Conservation (phyloP, 192 early-diverging fungal species). For the Lobosporangium transversale region DNA sequence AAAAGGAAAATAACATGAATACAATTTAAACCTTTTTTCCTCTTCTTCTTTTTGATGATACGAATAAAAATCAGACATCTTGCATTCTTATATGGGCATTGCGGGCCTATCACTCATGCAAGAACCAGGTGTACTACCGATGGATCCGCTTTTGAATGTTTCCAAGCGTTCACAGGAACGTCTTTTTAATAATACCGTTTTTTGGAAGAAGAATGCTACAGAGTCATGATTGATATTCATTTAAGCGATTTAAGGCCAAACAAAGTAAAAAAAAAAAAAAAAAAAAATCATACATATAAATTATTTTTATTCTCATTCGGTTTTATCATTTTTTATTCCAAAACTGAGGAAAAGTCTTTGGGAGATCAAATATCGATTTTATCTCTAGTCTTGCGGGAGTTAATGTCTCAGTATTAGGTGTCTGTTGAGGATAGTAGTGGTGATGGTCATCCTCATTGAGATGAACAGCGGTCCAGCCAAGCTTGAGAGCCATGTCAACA, state of each 20-base stretch:
- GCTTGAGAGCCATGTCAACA: constrained; percentile 63
- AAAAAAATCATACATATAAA: not conserved
- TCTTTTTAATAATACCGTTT: constrained; percentile 49
- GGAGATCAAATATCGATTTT: constrained; percentile 64
- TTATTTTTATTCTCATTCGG: not conserved
- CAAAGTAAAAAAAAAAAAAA: no score
- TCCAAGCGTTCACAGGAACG: constrained; percentile 53
- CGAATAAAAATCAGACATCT: constrained; percentile 63
- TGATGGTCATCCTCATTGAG: constrained; percentile 39
- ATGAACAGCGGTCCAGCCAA: constrained; percentile 61
- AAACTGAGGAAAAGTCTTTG: constrained; percentile 66
- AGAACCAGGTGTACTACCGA: constrained; percentile 57
- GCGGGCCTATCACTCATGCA: constrained; percentile 70
- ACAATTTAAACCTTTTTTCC: no score
- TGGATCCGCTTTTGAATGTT: constrained; percentile 68
- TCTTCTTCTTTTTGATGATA: not conserved
- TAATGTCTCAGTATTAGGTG: constrained; percentile 3
- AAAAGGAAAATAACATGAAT: no score
- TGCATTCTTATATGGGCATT: constrained; percentile 89
- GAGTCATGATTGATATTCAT: constrained; percentile 1
- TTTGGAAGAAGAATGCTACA: constrained; percentile 38
- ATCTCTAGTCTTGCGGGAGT: constrained; percentile 62
- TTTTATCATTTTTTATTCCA: constrained; percentile 36
- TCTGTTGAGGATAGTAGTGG: no score
- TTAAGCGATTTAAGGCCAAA: no score